These are phyloP conservation scores for Coemansia sp. DNA, from an alignment of 192 early-diverging fungal genomes.

Conservation along the genomic window DNA sequence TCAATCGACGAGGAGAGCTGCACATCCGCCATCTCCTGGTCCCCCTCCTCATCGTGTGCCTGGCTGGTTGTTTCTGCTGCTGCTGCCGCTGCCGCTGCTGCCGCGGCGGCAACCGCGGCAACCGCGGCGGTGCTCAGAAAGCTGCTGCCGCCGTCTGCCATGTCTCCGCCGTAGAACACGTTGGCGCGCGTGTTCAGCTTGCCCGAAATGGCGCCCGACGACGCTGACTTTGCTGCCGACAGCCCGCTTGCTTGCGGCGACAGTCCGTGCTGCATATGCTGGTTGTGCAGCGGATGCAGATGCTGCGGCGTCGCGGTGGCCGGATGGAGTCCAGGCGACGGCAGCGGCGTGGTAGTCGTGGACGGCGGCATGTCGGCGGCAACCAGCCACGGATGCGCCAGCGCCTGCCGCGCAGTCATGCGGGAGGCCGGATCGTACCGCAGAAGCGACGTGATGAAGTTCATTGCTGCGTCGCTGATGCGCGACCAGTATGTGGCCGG, in stretches of 20 bases:
- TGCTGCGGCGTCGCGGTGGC: neutral
- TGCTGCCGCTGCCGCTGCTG: neutral
- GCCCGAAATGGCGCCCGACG: conserved; percentile 1
- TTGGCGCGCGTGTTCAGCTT: conserved; percentile 4
- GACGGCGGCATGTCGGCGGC: conserved; percentile 1
- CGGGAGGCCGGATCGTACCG: conserved; percentile 66
- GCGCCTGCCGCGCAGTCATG: conserved; percentile 72
- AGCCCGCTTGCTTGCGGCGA: too few relatives aligned
- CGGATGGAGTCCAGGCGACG: neutral
- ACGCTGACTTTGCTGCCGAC: neutral
- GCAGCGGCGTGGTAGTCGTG: neutral
- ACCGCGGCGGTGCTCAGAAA: neutral
- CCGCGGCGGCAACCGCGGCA: neutral
- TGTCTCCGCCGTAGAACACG: neutral
- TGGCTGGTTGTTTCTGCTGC: neutral
- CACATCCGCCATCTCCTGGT: conserved; percentile 4
- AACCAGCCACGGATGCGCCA: conserved; percentile 75
- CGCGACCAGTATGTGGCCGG: conserved; percentile 64
- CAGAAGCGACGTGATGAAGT: conserved; percentile 73
- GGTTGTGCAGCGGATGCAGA: too few relatives aligned
- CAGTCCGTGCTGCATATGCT: too few relatives aligned
- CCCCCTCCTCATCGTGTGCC: neutral
- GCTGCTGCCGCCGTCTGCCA: too few relatives aligned
- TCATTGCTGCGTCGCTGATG: conserved; percentile 61
- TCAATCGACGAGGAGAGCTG: conserved; percentile 4